These are phyloP conservation scores for Calonectria pseudoreteaudii DNA, from an alignment of 2,329 filamentous ascomycete genomes.

Conservation along the genomic window DNA sequence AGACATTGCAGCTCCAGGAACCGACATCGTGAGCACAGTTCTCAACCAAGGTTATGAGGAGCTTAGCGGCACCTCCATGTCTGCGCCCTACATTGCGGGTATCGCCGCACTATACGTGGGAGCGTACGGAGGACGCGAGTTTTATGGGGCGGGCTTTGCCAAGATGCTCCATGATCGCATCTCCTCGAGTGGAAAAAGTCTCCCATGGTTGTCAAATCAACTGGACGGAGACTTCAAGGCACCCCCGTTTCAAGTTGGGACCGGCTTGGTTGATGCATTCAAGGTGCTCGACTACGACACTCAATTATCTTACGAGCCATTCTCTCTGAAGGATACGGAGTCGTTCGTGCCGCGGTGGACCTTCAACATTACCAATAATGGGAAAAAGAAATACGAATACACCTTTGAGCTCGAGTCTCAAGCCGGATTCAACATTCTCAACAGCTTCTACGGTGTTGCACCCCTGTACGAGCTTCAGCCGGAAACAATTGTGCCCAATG, in stretches of 20 bases:
- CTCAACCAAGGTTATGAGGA: constrained; percentile 57
- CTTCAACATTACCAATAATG: constrained; percentile 58
- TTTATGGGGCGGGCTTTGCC: constrained; percentile 51
- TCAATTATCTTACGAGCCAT: constrained; percentile 53
- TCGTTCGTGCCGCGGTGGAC: constrained; percentile 52
- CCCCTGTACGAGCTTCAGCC: constrained; percentile 44
- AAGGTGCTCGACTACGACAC: constrained; percentile 56
- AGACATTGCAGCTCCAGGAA: constrained; percentile 62
- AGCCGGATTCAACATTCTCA: constrained; percentile 51
- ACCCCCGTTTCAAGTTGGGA: constrained; percentile 57
- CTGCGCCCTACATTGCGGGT: constrained; percentile 65
- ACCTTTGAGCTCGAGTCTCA: constrained; percentile 54
- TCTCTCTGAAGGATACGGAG: constrained; percentile 62
- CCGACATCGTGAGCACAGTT: constrained; percentile 62
- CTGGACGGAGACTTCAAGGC: constrained; percentile 42
- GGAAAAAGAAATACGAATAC: constrained; percentile 53
- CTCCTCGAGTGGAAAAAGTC: constrained; percentile 47
- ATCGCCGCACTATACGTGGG: constrained; percentile 60
- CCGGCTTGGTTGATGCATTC: constrained; percentile 59
- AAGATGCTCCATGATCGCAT: constrained; percentile 49
- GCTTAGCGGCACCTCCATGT: constrained; percentile 68
- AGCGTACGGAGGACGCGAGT: constrained; percentile 53
- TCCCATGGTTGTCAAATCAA: constrained; percentile 44
- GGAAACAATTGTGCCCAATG: constrained; percentile 42
- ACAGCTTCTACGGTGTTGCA: constrained; percentile 45